Conservation (phyloP, 108 stramenopile genomes). For the Cyclotella atomus region DNA sequence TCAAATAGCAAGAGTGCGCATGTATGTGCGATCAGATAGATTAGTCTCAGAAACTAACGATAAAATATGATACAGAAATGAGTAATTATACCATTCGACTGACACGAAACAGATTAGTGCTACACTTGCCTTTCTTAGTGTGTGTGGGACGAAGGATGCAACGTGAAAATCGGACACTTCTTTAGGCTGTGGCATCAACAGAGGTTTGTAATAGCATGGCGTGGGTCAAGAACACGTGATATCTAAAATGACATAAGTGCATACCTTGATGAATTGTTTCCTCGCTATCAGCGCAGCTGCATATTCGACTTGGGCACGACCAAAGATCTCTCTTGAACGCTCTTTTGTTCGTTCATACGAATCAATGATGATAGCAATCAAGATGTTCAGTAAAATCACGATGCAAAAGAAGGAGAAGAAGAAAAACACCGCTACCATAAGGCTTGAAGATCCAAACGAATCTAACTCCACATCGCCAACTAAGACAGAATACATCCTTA, state of each 20-base stretch:
- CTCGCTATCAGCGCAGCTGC: constrained; percentile 45
- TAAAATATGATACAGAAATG: background rate
- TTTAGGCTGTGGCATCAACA: too few relatives aligned
- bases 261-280: constrained; percentile 41
- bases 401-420: constrained; percentile 53
- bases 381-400: constrained; percentile 47
- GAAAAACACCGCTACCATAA: constrained; percentile 26
- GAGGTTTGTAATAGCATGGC: too few relatives aligned
- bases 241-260: too few relatives aligned
- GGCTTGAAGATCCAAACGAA: constrained; percentile 21
- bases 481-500: constrained; percentile 42
- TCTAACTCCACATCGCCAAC: constrained; percentile 42
- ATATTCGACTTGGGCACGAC: constrained; percentile 46
- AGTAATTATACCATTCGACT: background rate
- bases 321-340: constrained; percentile 28
- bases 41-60: background rate
- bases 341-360: constrained; percentile 42
- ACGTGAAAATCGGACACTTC: constrained; percentile 41
- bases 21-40: background rate
- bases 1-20: constrained; percentile 31
- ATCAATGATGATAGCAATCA: constrained; percentile 51
- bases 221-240: too few relatives aligned
- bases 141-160: constrained; percentile 33
- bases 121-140: constrained; percentile 14
- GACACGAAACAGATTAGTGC: background rate